Evolutionary conservation across 2,329 filamentous ascomycete species (phyloP), one percentile per base, ranked within the genome.

Genomic region (Colletotrichum truncatum): DNA sequence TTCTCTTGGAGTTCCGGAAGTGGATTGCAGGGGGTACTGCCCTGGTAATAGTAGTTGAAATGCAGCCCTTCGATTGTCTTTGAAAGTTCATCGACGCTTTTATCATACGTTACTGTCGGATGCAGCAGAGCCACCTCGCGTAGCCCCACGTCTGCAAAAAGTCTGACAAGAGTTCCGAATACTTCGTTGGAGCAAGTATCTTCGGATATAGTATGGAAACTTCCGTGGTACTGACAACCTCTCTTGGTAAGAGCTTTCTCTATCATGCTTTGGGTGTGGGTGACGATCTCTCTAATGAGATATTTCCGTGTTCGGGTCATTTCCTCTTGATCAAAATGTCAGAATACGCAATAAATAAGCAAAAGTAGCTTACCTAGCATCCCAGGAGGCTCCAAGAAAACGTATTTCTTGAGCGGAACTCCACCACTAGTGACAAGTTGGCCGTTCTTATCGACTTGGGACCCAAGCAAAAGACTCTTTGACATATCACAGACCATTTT

Each of bases 401-500:
- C 16, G 14, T 41, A 26, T 1, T 5, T 48, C 11, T 4, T n/a
- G 5, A 64, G 32, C 8, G 32, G 38, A 1, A 41, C 16, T 2
- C 32, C 26, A 4, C 11, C 12, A 0, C 11, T 10, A 3, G n/a
- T 18, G 4, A 64, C 7, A 2, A 54, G 39, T 2, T 53, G 25
- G 1, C 46, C 46, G 4, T 34, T 11, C 1, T 21, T 2, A 1
- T 41, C 10, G 8, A 48, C 11, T 2, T 8, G 14, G 1, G 61
- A 64, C 1, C 16, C 11, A 3, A 53, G 6, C 6, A 64, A 1
- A 1, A 64, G 3, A 1, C 18, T 6, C 4, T 4, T 10, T 4
- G 14, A 16, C 1, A 4, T 8, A 0, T 0, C 18, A 3, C 10
- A 2, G 9, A 53, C 60, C 0, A 25, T 21, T 0, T 2, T 6